Evolutionary conservation across 2,329 filamentous ascomycete genomes (phyloP).

Genomic region (Ceratocystis cubensis): DNA sequence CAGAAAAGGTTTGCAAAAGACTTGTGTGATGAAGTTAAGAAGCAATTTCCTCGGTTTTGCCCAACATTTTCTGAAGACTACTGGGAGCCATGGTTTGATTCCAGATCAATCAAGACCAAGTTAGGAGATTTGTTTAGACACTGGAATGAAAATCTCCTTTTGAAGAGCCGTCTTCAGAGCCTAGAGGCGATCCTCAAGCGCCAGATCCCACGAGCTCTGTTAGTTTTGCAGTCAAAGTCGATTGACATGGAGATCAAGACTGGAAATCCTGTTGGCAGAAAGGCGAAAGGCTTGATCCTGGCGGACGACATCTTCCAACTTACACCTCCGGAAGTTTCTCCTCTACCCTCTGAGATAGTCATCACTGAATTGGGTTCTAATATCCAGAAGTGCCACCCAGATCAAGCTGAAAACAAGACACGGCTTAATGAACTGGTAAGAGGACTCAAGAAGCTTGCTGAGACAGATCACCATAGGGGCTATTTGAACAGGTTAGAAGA

Average conservation of each 20-base stretch:
- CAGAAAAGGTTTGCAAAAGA: not conserved
- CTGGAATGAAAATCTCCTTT: not conserved
- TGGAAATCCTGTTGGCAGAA: not conserved
- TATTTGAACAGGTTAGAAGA: constrained; percentile 9
- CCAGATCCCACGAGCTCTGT: not conserved
- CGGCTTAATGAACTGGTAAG: not conserved
- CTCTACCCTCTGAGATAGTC: not conserved
- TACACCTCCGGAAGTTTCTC: not conserved
- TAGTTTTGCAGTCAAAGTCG: not conserved
- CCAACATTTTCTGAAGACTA: not conserved
- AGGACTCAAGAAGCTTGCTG: not conserved
- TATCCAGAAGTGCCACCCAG: not conserved
- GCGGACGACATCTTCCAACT: not conserved
- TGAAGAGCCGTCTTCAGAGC: not conserved
- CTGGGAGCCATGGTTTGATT: not conserved
- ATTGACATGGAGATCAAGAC: not conserved
- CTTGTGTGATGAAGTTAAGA: not conserved
- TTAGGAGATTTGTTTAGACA: not conserved
- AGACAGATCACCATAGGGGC: constrained; percentile 1
- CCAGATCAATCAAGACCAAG: rapidly evolving
- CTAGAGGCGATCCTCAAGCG: not conserved
- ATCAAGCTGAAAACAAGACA: not conserved
- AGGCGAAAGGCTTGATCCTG: not conserved
- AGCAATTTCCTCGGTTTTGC: not conserved
- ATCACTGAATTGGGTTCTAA: not conserved